Evolutionary conservation across 257 asterid species (phyloP).

Genomic region (Cruciata laevipes): DNA sequence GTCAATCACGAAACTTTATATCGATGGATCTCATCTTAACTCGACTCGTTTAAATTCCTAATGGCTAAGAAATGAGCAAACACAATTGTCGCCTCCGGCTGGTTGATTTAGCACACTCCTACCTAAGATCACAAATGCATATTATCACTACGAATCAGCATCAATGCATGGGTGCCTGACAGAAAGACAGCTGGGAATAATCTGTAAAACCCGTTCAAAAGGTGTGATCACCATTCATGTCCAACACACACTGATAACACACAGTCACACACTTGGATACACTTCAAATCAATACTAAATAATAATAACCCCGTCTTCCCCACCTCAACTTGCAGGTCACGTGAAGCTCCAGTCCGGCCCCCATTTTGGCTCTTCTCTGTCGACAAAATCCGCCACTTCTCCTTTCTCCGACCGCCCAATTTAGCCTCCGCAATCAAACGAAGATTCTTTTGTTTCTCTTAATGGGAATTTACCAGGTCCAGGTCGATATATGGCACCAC

Average conservation of each 20-base stretch:
- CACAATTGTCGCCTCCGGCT: too few species aligned
- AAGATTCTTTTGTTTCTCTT: background rate
- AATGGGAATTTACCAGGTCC: background rate
- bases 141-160: background rate
- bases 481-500: background rate
- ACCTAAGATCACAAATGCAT: background rate
- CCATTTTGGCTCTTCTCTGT: background rate
- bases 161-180: background rate
- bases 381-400: conserved; percentile 1
- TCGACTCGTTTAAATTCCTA: too few species aligned
- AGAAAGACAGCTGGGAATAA: background rate
- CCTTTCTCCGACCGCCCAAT: background rate
- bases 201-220: background rate
- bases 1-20: too few species aligned
- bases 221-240: conserved; percentile 2
- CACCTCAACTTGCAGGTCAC: background rate
- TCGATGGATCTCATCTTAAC: too few species aligned
- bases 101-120: background rate
- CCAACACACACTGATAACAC: background rate
- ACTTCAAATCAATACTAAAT: background rate
- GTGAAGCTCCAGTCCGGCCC: background rate
- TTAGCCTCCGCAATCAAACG: background rate
- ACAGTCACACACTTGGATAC: background rate
- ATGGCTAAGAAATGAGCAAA: too few species aligned
- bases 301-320: background rate